Evolutionary conservation across 495 filamentous ascomycete species (phyloP), one percentile per base, ranked within the genome.

Genomic region (Lasiosphaeria miniovina): DNA sequence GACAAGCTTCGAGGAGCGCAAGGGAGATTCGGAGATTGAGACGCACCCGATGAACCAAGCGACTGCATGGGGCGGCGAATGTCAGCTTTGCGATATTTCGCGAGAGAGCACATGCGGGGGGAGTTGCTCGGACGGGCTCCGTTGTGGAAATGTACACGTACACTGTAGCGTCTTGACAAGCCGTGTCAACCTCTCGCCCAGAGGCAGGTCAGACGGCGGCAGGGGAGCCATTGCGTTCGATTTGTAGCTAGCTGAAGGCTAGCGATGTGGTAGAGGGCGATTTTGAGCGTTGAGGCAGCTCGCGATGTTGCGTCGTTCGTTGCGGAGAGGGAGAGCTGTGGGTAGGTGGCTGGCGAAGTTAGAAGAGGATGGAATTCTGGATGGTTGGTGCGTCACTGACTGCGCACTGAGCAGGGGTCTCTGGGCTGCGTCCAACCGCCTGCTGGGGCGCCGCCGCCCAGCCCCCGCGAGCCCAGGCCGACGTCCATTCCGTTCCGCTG

Each of bases 31-130:
- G 36, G 11, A 46, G 7, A 36, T 15, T 12, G 15, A 65, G 43
- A 87, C 90, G 58, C 87, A 93, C 88, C 94, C 94, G 64, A 85
- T 78, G 67, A 98, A 98, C 94, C 94, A 98, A 56, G 82, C 82
- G 68, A 82, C 77, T 77, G 54, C 43, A 66, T n/a, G 41, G 46
- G 32, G 14, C 6, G 54, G 34, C 4, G 6, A 55, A 61, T 45
- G 68, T 77, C 65, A 75, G 71, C 61, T 52, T 51, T 52, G 43
- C 54, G 33, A 32, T 58, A 24, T n/a, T 32, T 17, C 31, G 6
- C 3, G 15, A 38, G 68, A 58, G 65, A 58, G 59, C 40, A 52
- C 38, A 58, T 36, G 51, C 55, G n/a, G 54, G 54, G 51, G 15
- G 34, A 57, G 60, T 36, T 55, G 24, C n/a, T 24, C 1, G 34